Conservation (phyloP, 2,329 filamentous ascomycete genomes). For the Pseudocercospora pini-densiflorae region DNA sequence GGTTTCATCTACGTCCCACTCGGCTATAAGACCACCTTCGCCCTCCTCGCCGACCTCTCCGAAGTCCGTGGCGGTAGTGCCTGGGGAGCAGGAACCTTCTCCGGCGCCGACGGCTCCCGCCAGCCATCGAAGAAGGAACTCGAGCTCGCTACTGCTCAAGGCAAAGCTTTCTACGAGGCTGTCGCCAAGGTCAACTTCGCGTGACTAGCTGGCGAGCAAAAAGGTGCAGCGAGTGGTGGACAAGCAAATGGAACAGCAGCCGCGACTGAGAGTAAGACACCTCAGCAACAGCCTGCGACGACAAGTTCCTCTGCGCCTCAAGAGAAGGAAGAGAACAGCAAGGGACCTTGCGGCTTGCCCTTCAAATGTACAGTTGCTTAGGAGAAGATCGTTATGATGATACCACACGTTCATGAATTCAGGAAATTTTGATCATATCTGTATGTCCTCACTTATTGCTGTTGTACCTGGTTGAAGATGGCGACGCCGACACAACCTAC, state of each 20-base stretch:
- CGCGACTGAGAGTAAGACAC: constrained; percentile 31
- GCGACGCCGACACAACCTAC: too few relatives aligned
- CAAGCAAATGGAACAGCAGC: constrained; percentile 19
- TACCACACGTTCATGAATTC: not conserved
- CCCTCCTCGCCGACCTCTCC: constrained; percentile 67
- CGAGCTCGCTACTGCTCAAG: constrained; percentile 79
- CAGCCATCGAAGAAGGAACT: constrained; percentile 78
- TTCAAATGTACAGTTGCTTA: constrained; percentile 73
- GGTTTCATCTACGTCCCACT: constrained; percentile 94
- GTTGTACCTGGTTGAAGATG: too few relatives aligned
- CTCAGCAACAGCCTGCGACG: constrained; percentile 35
- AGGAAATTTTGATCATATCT: not conserved
- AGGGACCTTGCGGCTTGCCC: constrained; percentile 78
- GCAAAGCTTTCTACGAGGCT: constrained; percentile 79
- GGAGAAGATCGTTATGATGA: constrained; percentile 3
- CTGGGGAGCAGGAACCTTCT: constrained; percentile 94
- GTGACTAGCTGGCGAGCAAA: constrained; percentile 74
- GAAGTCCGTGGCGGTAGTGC: constrained; percentile 86
- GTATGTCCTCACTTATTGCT: not conserved
- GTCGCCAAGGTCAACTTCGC: constrained; percentile 70
- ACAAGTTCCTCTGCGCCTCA: constrained; percentile 37
- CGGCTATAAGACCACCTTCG: constrained; percentile 83
- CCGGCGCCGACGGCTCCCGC: constrained; percentile 76
- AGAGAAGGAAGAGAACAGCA: constrained; percentile 54
- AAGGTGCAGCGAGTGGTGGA: constrained; percentile 20